A percentile compares a stretch with the other conserved stretches of the same genome.
Conservation (phyloP, 176 grass and related monocot species). For the Triticum monococcum region DNA sequence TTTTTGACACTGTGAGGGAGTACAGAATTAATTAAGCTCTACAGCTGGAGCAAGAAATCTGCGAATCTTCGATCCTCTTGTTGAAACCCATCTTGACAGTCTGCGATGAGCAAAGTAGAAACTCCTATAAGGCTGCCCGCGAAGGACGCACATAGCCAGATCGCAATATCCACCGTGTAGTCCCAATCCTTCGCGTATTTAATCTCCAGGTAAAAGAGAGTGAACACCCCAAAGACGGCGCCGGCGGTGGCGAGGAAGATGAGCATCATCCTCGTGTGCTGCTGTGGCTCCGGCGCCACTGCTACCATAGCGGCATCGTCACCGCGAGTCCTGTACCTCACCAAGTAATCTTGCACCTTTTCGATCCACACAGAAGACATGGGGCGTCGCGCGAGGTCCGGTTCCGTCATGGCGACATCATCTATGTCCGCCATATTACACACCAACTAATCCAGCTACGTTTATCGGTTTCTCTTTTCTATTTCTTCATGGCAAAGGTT, state of each 20-base stretch:
- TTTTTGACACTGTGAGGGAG: too few relatives aligned
- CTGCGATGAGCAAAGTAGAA: too few relatives aligned
- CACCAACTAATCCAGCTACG: too few relatives aligned
- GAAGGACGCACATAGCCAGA: too few relatives aligned
- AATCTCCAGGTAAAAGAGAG: background rate
- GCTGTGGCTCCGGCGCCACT: background rate
- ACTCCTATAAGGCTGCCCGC: too few relatives aligned
- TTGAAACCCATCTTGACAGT: too few relatives aligned
- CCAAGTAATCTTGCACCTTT: background rate
- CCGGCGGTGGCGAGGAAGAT: background rate
- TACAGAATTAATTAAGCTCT: too few relatives aligned
- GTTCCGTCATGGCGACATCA: background rate
- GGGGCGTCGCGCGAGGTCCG: background rate
- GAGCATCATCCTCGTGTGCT: background rate
- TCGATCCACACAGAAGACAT: background rate
- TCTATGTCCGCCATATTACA: background rate
- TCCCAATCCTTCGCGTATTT: background rate
- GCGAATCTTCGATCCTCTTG: too few relatives aligned
- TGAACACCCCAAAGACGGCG: background rate
- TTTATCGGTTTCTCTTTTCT: background rate
- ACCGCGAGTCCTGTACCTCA: background rate
- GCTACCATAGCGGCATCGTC: background rate
- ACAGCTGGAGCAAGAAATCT: too few relatives aligned
- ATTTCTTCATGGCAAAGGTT: too few relatives aligned
- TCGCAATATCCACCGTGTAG: too few relatives aligned